Evolutionary conservation across 768 basidiomycete genomes (phyloP), one percentile per base, ranked within the genome.

Genomic region (Trametes coccinea): DNA sequence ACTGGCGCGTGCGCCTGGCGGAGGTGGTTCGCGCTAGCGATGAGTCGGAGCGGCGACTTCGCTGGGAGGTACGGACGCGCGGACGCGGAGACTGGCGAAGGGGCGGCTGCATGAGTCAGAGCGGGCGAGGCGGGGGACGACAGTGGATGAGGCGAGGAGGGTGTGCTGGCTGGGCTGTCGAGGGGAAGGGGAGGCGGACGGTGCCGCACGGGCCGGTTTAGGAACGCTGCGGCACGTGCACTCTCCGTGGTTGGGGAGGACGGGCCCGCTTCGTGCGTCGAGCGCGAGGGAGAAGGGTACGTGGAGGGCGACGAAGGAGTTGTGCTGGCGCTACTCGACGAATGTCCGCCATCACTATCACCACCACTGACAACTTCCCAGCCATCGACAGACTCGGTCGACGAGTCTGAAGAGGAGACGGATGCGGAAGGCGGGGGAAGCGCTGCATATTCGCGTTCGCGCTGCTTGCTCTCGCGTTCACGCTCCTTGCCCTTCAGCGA

Each of bases 401-500:
- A 59, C 14, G 57, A 59, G 14, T 63, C 62, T 1, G 62, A 62
- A 8, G 61, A 58, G 45, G 53, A 54, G 9, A 31, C 39, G 27
- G 52, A 44, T 3, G 41, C 30, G 13, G 47, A 40, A 1, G 47
- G 55, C 13, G 17, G 45, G 14, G 27, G 46, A 1, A 59, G 50
- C 27, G 33, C 47, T 13, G 40, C 58, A 34, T 51, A 54, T 37
- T 51, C 57, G 52, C 48, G 61, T 29, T 40, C 33, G 11, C 59
- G 49, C 14, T 40, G 53, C 13, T 60, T 60, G 22, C 60, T 46
- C 37, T 69, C 67, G 8, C 61, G 62, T 45, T 40, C 68, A 5
- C 61, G 62, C 44, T 69, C 70, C 51, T 72, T 71, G 14, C 69
- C 69, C 57, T 72, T 71, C 11, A 63, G 53, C 16, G 61, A 56